Percentiles rank a stretch among this genome's conserved stretches.
Conservation (phyloP, 2,329 filamentous ascomycete genomes). For the Aspergillus ruber region DNA sequence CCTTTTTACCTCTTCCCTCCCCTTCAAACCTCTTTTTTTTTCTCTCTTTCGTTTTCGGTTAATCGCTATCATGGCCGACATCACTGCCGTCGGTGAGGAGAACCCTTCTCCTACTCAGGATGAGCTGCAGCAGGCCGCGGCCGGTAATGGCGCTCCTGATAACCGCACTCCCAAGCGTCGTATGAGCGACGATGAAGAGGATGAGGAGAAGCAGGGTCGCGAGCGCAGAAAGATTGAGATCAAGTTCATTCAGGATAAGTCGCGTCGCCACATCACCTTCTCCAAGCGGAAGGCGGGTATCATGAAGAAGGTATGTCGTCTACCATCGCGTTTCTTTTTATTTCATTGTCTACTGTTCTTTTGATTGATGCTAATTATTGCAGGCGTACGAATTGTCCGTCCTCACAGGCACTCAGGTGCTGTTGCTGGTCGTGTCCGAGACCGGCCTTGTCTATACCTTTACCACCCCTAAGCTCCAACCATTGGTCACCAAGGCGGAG, state of each 20-base stretch:
- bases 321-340: conserved; percentile 21
- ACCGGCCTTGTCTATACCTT: conserved; percentile 97
- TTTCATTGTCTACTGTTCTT: background rate
- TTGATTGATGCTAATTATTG: conserved; percentile 7
- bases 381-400: conserved; percentile 97
- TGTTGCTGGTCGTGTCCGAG: conserved; percentile 93
- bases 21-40: background rate
- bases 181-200: conserved; percentile 85
- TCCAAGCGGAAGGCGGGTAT: conserved; percentile 99
- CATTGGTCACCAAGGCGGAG: conserved; percentile 94
- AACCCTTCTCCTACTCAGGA: conserved; percentile 70
- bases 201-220: conserved; percentile 94
- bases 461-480: conserved; percentile 96
- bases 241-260: conserved; percentile 99
- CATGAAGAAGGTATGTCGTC: conserved; percentile 89
- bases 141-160: conserved; percentile 66
- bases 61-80: conserved; percentile 60
- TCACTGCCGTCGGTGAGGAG: conserved; percentile 70
- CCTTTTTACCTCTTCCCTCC: conserved; percentile 4
- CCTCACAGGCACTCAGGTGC: conserved; percentile 93
- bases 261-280: conserved; percentile 97
- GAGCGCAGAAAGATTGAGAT: conserved; percentile 99
- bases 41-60: too few species aligned
- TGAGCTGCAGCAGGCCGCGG: conserved; percentile 49
- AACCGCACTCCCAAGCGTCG: conserved; percentile 87